A percentile compares a stretch with the other conserved stretches of the same genome.
Evolutionary conservation across 2,329 filamentous ascomycete genomes (phyloP).

Genomic region (Harringtonia lauricola): DNA sequence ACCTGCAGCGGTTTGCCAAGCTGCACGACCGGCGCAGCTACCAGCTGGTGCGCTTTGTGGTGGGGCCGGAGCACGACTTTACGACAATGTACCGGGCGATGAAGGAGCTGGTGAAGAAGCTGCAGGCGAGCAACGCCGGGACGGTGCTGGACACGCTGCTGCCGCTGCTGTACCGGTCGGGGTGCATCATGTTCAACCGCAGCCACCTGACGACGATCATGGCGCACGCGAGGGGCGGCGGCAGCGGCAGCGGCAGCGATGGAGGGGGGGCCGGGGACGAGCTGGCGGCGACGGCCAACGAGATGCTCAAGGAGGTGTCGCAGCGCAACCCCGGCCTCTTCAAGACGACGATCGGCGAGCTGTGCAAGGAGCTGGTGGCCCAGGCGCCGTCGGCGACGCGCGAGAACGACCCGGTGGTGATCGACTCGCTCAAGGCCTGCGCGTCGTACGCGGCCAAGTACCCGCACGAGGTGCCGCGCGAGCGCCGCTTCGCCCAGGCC

Average conservation of each 20-base stretch:
- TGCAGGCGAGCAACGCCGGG: conserved; percentile 56
- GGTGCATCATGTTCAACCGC: conserved; percentile 82
- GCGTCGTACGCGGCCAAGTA: conserved; percentile 84
- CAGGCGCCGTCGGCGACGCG: conserved; percentile 62
- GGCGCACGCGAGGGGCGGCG: conserved; percentile 74
- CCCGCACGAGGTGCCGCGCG: conserved; percentile 69
- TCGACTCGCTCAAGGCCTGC: conserved; percentile 88
- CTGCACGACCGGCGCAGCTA: conserved; percentile 83
- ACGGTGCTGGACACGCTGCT: conserved; percentile 67
- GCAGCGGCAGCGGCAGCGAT: too few relatives aligned
- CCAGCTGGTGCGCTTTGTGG: conserved; percentile 77
- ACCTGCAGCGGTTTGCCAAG: conserved; percentile 85
- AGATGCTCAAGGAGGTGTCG: conserved; percentile 86
- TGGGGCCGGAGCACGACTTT: conserved; percentile 80
- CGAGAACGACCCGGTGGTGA: conserved; percentile 60
- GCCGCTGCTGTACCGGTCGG: conserved; percentile 72
- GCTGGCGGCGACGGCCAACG: conserved; percentile 69
- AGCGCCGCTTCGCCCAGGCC: conserved; percentile 70
- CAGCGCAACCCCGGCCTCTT: conserved; percentile 81
- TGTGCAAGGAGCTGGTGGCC: conserved; percentile 76
- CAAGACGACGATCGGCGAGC: conserved; percentile 81
- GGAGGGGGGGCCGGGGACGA: too few relatives aligned
- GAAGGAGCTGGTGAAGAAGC: conserved; percentile 75
- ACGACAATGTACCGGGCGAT: conserved; percentile 82
- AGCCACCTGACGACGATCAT: conserved; percentile 89